Evolutionary conservation across 352 stramenopile genomes (phyloP).

Genomic region (Blastocystis sp.): DNA sequence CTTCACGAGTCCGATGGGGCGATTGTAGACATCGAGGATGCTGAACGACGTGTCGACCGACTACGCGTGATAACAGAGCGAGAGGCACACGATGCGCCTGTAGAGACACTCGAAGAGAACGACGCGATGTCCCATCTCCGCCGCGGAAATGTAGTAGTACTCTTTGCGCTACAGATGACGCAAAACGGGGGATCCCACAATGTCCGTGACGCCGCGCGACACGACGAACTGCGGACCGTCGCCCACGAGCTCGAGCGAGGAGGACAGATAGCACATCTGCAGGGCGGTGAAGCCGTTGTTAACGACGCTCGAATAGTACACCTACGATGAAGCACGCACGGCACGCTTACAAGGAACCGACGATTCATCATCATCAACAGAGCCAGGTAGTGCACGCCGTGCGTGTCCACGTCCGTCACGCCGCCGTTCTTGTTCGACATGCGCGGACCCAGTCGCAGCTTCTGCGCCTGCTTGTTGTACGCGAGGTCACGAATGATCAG

Average conservation of each 20-base stretch:
- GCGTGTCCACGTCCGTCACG: constrained; percentile 19
- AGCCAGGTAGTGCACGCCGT: constrained; percentile 13
- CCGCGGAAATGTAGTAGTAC: constrained; percentile 62
- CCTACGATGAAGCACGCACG: not conserved
- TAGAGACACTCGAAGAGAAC: constrained; percentile 51
- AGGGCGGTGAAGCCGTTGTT: constrained; percentile 63
- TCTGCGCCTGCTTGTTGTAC: not conserved
- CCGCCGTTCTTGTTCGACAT: constrained; percentile 50
- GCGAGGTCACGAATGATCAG: constrained; percentile 20
- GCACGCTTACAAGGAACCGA: constrained; percentile 6
- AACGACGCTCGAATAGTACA: constrained; percentile 66
- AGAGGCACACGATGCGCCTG: not conserved
- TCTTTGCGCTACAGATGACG: constrained; percentile 9
- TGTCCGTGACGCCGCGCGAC: constrained; percentile 17
- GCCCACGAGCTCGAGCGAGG: constrained; percentile 24
- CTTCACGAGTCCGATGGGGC: constrained; percentile 29
- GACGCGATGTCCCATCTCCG: constrained; percentile 28
- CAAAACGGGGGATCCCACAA: not conserved
- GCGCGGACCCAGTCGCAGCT: not conserved
- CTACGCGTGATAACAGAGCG: not conserved
- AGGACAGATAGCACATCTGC: constrained; percentile 4
- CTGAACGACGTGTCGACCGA: constrained; percentile 36
- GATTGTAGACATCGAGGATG: constrained; percentile 60
- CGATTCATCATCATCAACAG: constrained; percentile 42
- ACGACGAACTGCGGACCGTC: constrained; percentile 58